Evolutionary conservation across 768 basidiomycete species (phyloP).

Genomic region (Suillus brevipes): DNA sequence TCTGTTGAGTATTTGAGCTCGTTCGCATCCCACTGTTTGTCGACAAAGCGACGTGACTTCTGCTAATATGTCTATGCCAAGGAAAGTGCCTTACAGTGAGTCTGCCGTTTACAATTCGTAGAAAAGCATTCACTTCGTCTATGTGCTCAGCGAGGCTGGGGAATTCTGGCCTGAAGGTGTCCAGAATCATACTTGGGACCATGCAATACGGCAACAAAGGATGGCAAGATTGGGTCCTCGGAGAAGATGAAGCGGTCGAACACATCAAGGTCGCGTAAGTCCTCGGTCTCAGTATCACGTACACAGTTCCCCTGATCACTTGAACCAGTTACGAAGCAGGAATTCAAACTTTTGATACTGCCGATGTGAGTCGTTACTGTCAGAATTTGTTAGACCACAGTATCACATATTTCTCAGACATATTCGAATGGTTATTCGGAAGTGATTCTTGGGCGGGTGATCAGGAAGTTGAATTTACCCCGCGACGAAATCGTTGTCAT

Average conservation of each 20-base stretch:
- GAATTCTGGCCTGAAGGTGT: conserved; percentile 50
- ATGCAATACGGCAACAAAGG: conserved; percentile 47
- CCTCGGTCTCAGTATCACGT: neutral
- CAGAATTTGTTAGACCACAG: neutral
- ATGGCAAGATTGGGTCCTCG: conserved; percentile 56
- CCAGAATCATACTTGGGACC: conserved; percentile 49
- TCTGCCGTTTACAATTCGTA: neutral
- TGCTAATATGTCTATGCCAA: conserved; percentile 21
- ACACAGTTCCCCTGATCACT: neutral
- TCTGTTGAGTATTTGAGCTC: neutral
- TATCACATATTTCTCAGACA: conserved; percentile 34
- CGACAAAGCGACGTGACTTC: neutral
- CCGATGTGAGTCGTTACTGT: conserved; percentile 25
- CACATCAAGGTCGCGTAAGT: conserved; percentile 50
- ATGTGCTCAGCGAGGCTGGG: conserved; percentile 41
- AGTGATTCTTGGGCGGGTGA: conserved; percentile 66
- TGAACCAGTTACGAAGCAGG: conserved; percentile 34
- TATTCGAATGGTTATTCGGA: conserved; percentile 72
- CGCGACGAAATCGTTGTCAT: conserved; percentile 76
- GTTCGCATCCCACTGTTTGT: neutral
- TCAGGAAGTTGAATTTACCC: conserved; percentile 66
- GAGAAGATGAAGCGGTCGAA: conserved; percentile 44
- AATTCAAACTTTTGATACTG: conserved; percentile 38
- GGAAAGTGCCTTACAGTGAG: conserved; percentile 36
- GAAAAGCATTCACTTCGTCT: neutral